Conservation (phyloP, 2,329 filamentous ascomycete species). For the Dryadomyces quercivorus region DNA sequence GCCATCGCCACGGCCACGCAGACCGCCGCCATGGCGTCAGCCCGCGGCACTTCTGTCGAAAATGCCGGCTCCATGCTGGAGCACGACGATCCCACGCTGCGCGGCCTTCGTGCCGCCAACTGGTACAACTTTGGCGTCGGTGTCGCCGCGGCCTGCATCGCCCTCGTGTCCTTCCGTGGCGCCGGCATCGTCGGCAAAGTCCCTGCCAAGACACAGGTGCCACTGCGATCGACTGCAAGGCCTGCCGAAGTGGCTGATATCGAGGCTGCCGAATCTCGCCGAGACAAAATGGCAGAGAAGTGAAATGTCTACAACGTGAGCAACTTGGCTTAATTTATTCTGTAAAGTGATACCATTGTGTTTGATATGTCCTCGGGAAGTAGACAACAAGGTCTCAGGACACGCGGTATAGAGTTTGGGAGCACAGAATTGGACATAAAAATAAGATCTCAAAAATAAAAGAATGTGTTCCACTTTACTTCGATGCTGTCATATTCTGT, state of each 20-base stretch:
- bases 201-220: not conserved
- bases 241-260: not conserved
- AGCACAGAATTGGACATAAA: too few species aligned
- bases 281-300: too few species aligned
- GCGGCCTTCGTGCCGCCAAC: constrained; percentile 34
- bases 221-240: not conserved
- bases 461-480: too few species aligned
- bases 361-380: too few species aligned
- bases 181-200: constrained; percentile 36
- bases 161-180: constrained; percentile 35
- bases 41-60: constrained; percentile 29
- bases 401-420: too few species aligned
- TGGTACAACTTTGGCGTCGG: constrained; percentile 42
- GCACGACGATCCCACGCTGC: constrained; percentile 34
- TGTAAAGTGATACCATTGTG: too few species aligned
- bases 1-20: constrained; percentile 55
- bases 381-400: too few species aligned
- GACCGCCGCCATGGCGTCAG: constrained; percentile 43
- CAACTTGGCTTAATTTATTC: too few species aligned
- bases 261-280: too few species aligned
- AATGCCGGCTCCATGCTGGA: constrained; percentile 26
- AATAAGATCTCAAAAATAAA: too few species aligned
- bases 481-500: too few species aligned
- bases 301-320: too few species aligned
- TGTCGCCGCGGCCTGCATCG: constrained; percentile 28